These are phyloP conservation scores for Boletus smithii DNA, from an alignment of 1,284 basidiomycete genomes.

Conservation along the genomic window DNA sequence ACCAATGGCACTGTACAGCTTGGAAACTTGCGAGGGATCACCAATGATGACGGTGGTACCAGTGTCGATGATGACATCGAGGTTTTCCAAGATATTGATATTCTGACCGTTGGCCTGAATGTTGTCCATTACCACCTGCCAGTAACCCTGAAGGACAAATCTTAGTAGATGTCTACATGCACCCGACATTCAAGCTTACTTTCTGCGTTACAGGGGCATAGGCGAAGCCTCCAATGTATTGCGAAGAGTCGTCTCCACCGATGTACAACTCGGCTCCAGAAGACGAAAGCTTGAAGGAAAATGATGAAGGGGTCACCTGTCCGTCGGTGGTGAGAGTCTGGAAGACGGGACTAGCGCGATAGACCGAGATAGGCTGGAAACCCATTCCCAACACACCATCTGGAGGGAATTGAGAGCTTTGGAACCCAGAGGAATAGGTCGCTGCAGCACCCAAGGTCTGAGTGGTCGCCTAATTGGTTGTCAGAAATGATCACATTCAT, in stretches of 20 bases:
- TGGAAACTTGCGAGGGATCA: not conserved
- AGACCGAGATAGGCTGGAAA: constrained; percentile 25
- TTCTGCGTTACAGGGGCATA: too few species aligned
- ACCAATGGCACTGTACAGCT: too few species aligned
- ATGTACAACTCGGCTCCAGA: too few species aligned
- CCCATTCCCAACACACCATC: constrained; percentile 16
- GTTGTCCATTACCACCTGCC: constrained; percentile 39
- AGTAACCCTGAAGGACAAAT: constrained; percentile 35
- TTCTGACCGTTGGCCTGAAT: constrained; percentile 26
- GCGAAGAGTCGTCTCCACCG: too few species aligned
- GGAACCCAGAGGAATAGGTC: too few species aligned
- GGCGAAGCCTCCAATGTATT: too few species aligned
- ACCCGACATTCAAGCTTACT: not conserved
- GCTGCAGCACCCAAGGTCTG: too few species aligned
- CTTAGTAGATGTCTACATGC: not conserved
- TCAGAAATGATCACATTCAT: not conserved
- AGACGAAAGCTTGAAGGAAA: too few species aligned
- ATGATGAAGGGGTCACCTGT: constrained; percentile 13
- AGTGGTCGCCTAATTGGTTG: constrained; percentile 17
- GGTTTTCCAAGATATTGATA: constrained; percentile 17
- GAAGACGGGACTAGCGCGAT: constrained; percentile 23
- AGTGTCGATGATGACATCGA: constrained; percentile 42
- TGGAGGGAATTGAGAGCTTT: too few species aligned
- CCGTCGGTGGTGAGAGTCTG: constrained; percentile 23
- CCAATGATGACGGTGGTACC: constrained; percentile 50